A percentile compares a stretch with the other conserved stretches of the same genome.
Conservation (phyloP, 352 stramenopile species). For the Phytophthora vignae region DNA sequence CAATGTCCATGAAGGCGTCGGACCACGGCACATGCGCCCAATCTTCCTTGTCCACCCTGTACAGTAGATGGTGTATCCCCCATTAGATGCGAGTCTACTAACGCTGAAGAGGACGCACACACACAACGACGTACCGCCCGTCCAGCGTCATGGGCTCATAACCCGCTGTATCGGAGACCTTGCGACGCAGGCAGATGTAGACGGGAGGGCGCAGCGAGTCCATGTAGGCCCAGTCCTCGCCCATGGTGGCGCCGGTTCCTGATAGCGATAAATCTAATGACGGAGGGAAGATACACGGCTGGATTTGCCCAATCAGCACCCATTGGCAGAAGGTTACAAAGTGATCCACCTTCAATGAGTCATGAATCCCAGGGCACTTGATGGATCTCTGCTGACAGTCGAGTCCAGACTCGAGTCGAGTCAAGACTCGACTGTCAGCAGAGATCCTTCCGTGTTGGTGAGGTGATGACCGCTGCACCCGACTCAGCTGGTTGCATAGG, state of each 20-base stretch:
- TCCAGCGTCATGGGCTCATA: constrained; percentile 55
- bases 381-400: no score
- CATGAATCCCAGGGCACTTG: no score
- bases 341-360: no score
- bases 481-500: neutral
- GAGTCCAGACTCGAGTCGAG: no score
- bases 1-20: constrained; percentile 81
- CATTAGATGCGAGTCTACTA: neutral
- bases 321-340: no score
- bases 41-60: constrained; percentile 71
- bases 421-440: no score
- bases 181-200: constrained; percentile 76
- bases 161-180: constrained; percentile 26
- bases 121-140: constrained; percentile 41
- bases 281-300: neutral
- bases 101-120: neutral
- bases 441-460: no score
- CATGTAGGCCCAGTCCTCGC: constrained; percentile 55
- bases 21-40: constrained; percentile 79
- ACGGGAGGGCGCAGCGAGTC: constrained; percentile 66
- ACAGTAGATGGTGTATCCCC: neutral
- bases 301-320: neutral
- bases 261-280: neutral
- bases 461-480: no score
- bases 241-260: neutral